phyloP scores from a whole-genome alignment of 164 flowering plant genomes.

The Annona cherimola region DNA sequence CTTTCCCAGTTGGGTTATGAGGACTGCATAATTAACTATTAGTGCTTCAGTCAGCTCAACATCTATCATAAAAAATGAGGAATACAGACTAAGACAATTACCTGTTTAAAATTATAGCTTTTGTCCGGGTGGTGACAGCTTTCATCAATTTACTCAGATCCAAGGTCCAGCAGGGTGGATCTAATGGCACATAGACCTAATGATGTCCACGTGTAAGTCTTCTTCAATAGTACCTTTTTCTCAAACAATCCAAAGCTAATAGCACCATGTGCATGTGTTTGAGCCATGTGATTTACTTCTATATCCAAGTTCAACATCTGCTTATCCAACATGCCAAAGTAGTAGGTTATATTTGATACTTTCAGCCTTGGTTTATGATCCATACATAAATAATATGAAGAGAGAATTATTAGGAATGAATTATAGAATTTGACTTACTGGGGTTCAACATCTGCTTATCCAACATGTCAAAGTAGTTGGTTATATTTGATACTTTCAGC shows the following conservation, averaged over 20 bases:
- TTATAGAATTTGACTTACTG: constrained; percentile 32
- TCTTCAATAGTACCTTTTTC: neutral
- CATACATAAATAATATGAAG: neutral
- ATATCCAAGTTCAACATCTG: neutral
- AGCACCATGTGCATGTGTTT: neutral
- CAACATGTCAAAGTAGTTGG: neutral
- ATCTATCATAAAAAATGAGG: neutral
- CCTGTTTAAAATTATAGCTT: constrained; percentile 77
- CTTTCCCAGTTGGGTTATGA: constrained; percentile 93
- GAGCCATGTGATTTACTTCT: neutral
- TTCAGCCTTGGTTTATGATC: neutral
- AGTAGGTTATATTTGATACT: neutral
- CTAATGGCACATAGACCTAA: constrained; percentile 64
- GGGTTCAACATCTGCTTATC: neutral
- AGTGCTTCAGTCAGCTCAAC: neutral
- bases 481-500: neutral
- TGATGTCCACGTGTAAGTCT: constrained; percentile 2
- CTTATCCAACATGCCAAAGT: neutral
- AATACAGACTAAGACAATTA: constrained; percentile 14
- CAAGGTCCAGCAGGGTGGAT: constrained; percentile 73
- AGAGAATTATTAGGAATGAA: neutral
- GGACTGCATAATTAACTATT: constrained; percentile 42
- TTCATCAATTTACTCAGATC: constrained; percentile 42
- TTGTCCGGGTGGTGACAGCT: constrained; percentile 48
- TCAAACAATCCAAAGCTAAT: too few relatives aligned